Evolutionary conservation across 2,329 filamentous ascomycete species (phyloP), one percentile per base, ranked within the genome.

Genomic region (Chalaropsis thielavioides): DNA sequence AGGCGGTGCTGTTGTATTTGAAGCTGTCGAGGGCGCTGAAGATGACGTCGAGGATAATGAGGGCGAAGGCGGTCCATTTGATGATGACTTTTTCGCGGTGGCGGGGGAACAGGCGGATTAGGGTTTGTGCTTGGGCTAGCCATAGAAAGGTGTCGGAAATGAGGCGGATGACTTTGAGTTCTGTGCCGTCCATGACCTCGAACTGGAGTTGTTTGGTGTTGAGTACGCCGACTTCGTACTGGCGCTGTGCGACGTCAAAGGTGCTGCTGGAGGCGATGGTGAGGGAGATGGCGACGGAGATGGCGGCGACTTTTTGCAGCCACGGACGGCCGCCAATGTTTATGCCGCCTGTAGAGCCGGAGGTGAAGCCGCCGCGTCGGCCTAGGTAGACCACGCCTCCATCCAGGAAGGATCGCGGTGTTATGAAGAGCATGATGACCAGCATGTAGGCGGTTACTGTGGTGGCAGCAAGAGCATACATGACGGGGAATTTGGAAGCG

Each of bases 21-120:
- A 97, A 97, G 71, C 89, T 94, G 78, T 96, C 95, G 66, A 97
- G 82, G 60, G 88, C 90, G 71, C 88, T 92, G 74, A 99, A 99
- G 11, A 92, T 84, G 54, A 92, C 86, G 73, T 97, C 92, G 67
- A 96, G 81, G 0, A 90, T 83, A 71, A 99, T 96, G 66, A 99
- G 82, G 2, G 88, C 91, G 72, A 97, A 96, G 1, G 92, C 94
- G 17, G 92, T 90, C 92, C 92, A 99, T 77, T 97, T 97, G 76
- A 99, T 99, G 69, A 97, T 89, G 63, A 97, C 86, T 76, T 97
- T 97, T 76, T 99, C 94, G 72, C 95, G 89, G 72, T 97, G 92
- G 41, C 94, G 89, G 7, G 94, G 94, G 70, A 99, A 99, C 1
- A 99, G 80, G 63, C 94, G 88, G 70, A 97, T 97, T 66, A 99